These are phyloP conservation scores for Saccharomyces mikatae DNA, from an alignment of 805 yeast species.

Conservation along the genomic window DNA sequence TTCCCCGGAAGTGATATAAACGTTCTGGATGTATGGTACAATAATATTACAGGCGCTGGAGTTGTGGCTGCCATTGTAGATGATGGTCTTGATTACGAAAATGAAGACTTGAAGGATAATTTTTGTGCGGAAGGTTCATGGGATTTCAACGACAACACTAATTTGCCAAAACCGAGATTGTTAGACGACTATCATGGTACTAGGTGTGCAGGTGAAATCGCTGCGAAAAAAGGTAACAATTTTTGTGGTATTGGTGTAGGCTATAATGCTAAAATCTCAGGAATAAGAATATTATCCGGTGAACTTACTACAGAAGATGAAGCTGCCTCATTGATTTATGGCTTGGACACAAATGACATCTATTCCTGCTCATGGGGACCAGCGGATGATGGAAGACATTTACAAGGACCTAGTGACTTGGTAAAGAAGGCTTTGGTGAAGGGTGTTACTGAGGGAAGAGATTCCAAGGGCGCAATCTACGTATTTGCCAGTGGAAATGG, in stretches of 20 bases:
- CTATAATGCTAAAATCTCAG: conserved; percentile 74
- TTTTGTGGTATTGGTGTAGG: conserved; percentile 98
- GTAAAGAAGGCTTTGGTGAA: conserved; percentile 78
- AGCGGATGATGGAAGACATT: conserved; percentile 78
- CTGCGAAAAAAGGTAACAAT: conserved; percentile 71
- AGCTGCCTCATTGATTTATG: conserved; percentile 79
- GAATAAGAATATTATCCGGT: conserved; percentile 81
- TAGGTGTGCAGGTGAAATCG: conserved; percentile 95
- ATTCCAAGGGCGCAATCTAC: conserved; percentile 74
- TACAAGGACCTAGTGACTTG: conserved; percentile 74
- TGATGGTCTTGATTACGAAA: conserved; percentile 85
- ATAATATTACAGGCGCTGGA: conserved; percentile 73
- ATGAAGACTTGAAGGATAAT: conserved; percentile 60
- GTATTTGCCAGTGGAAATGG: conserved; percentile 98
- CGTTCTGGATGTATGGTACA: conserved; percentile 76
- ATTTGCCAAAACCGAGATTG: conserved; percentile 72
- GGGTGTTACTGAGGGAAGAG: conserved; percentile 77
- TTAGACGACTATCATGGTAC: conserved; percentile 90
- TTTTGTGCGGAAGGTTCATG: conserved; percentile 78
- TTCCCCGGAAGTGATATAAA: conserved; percentile 81
- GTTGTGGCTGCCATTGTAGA: conserved; percentile 84
- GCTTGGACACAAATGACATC: conserved; percentile 76
- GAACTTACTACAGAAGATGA: conserved; percentile 78
- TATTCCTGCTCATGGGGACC: conserved; percentile 99
- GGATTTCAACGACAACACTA: conserved; percentile 77